Evolutionary conservation across 352 stramenopile species (phyloP).

Genomic region (Pythium aristosporum): DNA sequence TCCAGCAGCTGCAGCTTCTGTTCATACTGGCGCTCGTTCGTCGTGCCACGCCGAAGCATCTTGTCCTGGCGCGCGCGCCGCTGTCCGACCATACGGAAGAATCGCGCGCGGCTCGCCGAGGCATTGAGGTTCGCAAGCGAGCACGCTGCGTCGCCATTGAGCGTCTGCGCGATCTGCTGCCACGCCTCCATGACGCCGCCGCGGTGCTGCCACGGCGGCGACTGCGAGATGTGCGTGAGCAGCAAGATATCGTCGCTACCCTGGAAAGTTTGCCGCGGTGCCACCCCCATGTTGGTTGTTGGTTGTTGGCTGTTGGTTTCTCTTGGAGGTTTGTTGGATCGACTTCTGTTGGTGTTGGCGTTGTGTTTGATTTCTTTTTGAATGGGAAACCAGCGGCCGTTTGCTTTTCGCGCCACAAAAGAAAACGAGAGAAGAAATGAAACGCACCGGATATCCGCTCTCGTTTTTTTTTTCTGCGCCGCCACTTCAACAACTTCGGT

Average conservation of each 20-base stretch:
- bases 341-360: not conserved
- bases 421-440: not conserved
- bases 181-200: slow-evolving; percentile 23
- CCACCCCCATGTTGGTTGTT: slow-evolving; percentile 1
- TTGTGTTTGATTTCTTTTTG: not conserved
- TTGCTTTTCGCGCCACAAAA: not conserved
- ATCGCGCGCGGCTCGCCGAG: slow-evolving; percentile 9
- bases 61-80: slow-evolving; percentile 19
- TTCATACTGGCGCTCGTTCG: slow-evolving; percentile 9
- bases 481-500: not conserved
- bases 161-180: slow-evolving; percentile 18
- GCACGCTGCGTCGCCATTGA: slow-evolving; percentile 14
- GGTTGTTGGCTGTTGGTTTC: no score
- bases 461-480: not conserved
- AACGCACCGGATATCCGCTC: not conserved
- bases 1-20: slow-evolving; percentile 18
- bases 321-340: no score
- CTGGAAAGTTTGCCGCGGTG: slow-evolving; percentile 13
- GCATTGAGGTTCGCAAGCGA: slow-evolving; percentile 11
- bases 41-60: slow-evolving; percentile 13
- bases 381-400: not conserved
- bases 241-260: slow-evolving; percentile 20
- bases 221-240: slow-evolving; percentile 14
- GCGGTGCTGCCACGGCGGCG: slow-evolving; percentile 17
- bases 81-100: slow-evolving; percentile 24